Percentiles rank a stretch among this genome's conserved stretches.
Evolutionary conservation across 208 protist genomes (phyloP).

Genomic region (Trypanosoma cruzi): DNA sequence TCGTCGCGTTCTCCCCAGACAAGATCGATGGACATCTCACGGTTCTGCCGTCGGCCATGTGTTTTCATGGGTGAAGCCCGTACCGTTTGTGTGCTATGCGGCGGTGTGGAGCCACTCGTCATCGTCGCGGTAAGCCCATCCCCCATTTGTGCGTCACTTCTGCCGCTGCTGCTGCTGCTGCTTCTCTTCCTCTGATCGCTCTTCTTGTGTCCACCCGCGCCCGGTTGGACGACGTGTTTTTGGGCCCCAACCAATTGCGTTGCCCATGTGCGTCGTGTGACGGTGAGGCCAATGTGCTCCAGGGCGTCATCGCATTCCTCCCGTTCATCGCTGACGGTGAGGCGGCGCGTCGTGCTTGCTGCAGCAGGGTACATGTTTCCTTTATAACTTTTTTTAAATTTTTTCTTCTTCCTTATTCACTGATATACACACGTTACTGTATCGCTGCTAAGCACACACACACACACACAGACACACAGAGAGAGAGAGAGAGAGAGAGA

Average conservation of each 20-base stretch:
- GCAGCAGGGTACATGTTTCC: not conserved
- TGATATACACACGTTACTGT: not conserved
- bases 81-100: not conserved
- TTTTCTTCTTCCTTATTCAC: not conserved
- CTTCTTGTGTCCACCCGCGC: no score
- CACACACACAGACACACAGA: not conserved
- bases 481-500: not conserved
- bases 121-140: slow-evolving; percentile 1
- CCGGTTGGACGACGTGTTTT: not conserved
- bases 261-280: slow-evolving; percentile 18
- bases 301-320: slow-evolving; percentile 12
- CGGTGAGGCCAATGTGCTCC: slow-evolving; percentile 15
- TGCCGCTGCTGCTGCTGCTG: not conserved
- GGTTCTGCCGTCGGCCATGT: not conserved
- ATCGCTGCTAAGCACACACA: not conserved
- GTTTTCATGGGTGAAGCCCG: slow-evolving; percentile 4
- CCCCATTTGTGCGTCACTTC: not conserved
- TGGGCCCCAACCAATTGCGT: not conserved
- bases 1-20: slow-evolving; percentile 18
- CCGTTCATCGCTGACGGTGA: not conserved
- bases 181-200: not conserved
- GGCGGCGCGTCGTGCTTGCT: not conserved
- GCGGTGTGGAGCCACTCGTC: slow-evolving; percentile 5
- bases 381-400: not conserved
- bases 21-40: slow-evolving; percentile 19